Evolutionary conservation across 371 early-diverging fungal genomes (phyloP), one percentile per base, ranked within the genome.

Genomic region (Mortierella sp.): DNA sequence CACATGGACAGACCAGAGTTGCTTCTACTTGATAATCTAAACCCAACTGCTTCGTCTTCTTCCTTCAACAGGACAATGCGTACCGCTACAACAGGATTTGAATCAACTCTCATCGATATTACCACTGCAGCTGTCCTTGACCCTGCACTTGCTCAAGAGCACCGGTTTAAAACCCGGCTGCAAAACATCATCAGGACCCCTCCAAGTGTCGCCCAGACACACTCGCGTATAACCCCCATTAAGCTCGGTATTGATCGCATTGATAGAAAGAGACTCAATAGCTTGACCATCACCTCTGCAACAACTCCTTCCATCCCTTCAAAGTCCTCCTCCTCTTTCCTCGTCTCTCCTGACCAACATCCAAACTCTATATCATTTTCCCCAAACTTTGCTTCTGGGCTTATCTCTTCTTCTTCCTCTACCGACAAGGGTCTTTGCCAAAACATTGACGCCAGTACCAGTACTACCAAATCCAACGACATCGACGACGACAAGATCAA

Each of bases 141-240:
- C 47, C 22, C 68, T 13, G 47, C 31, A 31, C 2, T 34, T 2
- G 28, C 12, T 9, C 55, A 63, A 60, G 64, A 74, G 53, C 54
- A 61, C 45, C 61, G 64, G 56, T 35, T 67, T 53, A 70, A 58
- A 58, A 51, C 28, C 62, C 70, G 71, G 53, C 34, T 76, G 28
- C 71, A 70, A 53, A 66, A 59, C 55, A 28, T 70, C 67, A 63
- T 63, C 34, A 43, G 60, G 55, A 61, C 55, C 32, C 70, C 76
- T 3, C 53, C 70, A 32, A 76, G 56, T 29, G 68, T 76, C 29
- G 66, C 71, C 43, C 76, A 76, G 34, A 76, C 76, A 2, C 76
- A 76, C 53, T 40, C 64, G 7, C 66, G 66, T 49, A 70, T 62
- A 59, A 49, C 42, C 26, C 22, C 66, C 35, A 65, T 61, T 49